Evolutionary conservation across 2,329 filamentous ascomycete genomes (phyloP).

Genomic region (Cladosporium velox): DNA sequence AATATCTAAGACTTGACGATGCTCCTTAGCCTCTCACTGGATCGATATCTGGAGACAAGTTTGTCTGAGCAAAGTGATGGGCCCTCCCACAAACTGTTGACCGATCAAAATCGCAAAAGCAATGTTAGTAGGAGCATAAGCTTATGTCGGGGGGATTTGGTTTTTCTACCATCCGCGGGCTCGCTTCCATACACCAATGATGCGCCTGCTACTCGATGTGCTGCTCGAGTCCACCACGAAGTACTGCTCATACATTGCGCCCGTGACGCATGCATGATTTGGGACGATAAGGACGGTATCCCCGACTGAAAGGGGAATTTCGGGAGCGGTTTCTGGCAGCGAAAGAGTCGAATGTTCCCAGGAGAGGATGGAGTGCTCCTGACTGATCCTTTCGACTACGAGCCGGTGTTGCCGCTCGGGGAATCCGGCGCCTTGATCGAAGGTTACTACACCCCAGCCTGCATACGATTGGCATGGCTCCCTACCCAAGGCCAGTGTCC

Average conservation of each 20-base stretch:
- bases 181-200: neutral
- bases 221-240: neutral
- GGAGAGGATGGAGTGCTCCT: neutral
- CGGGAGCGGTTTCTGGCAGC: neutral
- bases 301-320: slow-evolving; percentile 43
- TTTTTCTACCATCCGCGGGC: neutral
- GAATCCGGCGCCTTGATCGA: slow-evolving; percentile 57
- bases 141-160: too few relatives aligned
- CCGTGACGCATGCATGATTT: slow-evolving; percentile 78
- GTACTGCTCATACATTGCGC: slow-evolving; percentile 43
- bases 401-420: slow-evolving; percentile 29
- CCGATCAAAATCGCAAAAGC: too few relatives aligned
- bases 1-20: too few relatives aligned
- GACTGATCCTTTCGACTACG: neutral
- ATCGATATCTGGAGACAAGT: too few relatives aligned
- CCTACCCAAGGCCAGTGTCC: slow-evolving; percentile 68
- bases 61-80: too few relatives aligned
- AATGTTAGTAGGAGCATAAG: too few relatives aligned
- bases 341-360: neutral
- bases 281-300: slow-evolving; percentile 72
- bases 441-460: slow-evolving; percentile 69
- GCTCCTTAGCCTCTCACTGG: too few relatives aligned
- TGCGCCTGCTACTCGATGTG: neutral
- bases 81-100: too few relatives aligned
- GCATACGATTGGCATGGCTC: slow-evolving; percentile 71